phyloP scores from a whole-genome alignment of 306 rosid species.

The Cicer bijugum region DNA sequence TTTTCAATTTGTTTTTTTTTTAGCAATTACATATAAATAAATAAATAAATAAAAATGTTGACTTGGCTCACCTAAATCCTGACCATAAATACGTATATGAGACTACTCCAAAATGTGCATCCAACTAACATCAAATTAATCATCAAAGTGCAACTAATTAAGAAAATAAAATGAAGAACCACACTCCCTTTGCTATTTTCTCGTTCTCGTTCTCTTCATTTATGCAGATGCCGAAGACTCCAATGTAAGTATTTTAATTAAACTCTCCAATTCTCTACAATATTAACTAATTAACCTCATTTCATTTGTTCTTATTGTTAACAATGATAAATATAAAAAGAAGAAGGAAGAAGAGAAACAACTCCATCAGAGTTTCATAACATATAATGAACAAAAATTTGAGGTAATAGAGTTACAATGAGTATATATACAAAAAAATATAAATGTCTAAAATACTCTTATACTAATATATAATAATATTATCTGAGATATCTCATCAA shows the following conservation, averaged over 20 bases:
- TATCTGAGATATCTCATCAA: too few species aligned
- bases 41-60: background rate
- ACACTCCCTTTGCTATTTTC: background rate
- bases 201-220: conserved; percentile 36
- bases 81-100: background rate
- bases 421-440: too few species aligned
- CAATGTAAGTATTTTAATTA: conserved; percentile 35
- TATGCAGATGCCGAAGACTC: conserved; percentile 39
- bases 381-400: too few species aligned
- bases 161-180: conserved; percentile 33
- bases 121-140: background rate
- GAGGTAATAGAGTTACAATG: too few species aligned
- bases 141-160: background rate
- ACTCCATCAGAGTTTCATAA: too few species aligned
- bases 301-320: background rate
- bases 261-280: background rate
- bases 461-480: too few species aligned
- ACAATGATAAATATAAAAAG: too few species aligned
- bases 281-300: background rate
- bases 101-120: background rate
- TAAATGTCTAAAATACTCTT: too few species aligned
- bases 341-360: too few species aligned
- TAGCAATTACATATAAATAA: too few species aligned
- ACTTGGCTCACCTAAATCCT: background rate
- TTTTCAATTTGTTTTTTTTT: too few species aligned